phyloP scores from a whole-genome alignment of 768 basidiomycete genomes.

The Coprinellus aureogranulatus region DNA sequence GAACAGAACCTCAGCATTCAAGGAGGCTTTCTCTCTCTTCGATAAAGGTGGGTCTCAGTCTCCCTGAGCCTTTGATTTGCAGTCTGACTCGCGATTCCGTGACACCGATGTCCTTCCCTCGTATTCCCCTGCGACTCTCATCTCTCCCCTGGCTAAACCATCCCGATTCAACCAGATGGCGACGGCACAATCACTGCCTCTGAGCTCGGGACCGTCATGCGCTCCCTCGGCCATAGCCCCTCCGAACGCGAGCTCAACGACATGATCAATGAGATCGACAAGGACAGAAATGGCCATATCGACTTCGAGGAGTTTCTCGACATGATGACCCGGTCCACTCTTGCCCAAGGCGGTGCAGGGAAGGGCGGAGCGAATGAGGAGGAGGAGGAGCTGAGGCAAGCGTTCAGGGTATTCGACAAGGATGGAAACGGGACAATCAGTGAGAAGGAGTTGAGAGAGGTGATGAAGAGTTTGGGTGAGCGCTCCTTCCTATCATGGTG shows the following conservation, averaged over 20 bases:
- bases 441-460: slow-evolving; percentile 80
- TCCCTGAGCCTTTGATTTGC: neutral
- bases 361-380: slow-evolving; percentile 15
- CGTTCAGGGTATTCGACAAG: slow-evolving; percentile 97
- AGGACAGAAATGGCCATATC: slow-evolving; percentile 42
- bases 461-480: slow-evolving; percentile 88
- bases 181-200: slow-evolving; percentile 47
- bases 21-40: slow-evolving; percentile 97
- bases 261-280: slow-evolving; percentile 46
- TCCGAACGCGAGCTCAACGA: slow-evolving; percentile 42
- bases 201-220: slow-evolving; percentile 48
- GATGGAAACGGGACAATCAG: slow-evolving; percentile 91
- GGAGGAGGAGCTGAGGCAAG: slow-evolving; percentile 94
- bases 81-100: too few relatives aligned
- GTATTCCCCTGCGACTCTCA: slow-evolving; percentile 2
- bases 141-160: slow-evolving; percentile 6
- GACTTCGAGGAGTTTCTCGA: slow-evolving; percentile 46
- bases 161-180: slow-evolving; percentile 31
- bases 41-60: slow-evolving; percentile 77
- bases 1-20: slow-evolving; percentile 47
- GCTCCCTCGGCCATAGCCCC: slow-evolving; percentile 42
- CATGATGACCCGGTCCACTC: slow-evolving; percentile 35
- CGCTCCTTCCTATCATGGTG: neutral
- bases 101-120: too few relatives aligned
- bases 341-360: too few relatives aligned